phyloP scores from a whole-genome alignment of 371 early-diverging fungal species.

The Massospora cicadina region DNA sequence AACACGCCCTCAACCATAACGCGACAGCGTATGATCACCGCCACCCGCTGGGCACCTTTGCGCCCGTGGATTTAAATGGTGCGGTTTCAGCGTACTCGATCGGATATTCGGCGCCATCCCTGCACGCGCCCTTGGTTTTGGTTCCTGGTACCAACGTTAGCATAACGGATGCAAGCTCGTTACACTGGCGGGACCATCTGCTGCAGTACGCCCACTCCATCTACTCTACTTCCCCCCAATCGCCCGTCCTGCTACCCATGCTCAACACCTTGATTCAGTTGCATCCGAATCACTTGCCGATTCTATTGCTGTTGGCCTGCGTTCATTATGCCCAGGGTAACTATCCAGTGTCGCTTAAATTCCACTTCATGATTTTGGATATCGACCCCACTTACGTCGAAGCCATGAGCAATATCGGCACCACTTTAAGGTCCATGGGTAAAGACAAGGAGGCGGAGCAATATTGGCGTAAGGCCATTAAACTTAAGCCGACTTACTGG shows the following conservation, averaged over 20 bases:
- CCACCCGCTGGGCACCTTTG: not conserved
- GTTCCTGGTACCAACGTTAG: conserved; percentile 19
- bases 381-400: conserved; percentile 73
- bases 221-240: conserved; percentile 36
- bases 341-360: conserved; percentile 46
- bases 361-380: conserved; percentile 60
- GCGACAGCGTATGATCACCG: not conserved
- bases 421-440: conserved; percentile 65
- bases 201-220: conserved; percentile 44
- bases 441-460: conserved; percentile 52
- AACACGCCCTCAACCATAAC: not conserved
- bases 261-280: conserved; percentile 38
- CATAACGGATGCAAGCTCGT: conserved; percentile 15
- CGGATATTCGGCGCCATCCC: not conserved
- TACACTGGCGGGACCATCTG: conserved; percentile 28
- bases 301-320: conserved; percentile 66
- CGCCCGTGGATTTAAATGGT: not conserved
- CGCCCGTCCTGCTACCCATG: conserved; percentile 26
- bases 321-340: conserved; percentile 65
- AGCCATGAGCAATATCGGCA: conserved; percentile 83
- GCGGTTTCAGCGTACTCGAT: not conserved
- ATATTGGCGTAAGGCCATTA: conserved; percentile 75
- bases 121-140: not conserved
- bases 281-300: conserved; percentile 55
- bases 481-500: conserved; percentile 76